Evolutionary conservation across 2,329 filamentous ascomycete species (phyloP).

Genomic region (Clonostachys rhizophaga): DNA sequence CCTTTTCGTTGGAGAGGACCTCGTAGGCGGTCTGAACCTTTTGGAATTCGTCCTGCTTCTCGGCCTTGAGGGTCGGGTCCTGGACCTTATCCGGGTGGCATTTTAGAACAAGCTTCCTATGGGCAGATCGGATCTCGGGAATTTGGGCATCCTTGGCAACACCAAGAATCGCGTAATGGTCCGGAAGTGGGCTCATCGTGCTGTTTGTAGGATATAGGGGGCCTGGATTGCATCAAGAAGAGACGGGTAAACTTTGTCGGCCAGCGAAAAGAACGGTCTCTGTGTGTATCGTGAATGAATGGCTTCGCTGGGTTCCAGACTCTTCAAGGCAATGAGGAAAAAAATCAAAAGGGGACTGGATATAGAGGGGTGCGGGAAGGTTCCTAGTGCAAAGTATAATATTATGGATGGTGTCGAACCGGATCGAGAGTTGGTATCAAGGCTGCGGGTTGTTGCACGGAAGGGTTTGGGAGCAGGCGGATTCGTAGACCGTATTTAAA

Average conservation of each 20-base stretch:
- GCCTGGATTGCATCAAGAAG: background rate
- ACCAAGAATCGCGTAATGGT: slow-evolving; percentile 77
- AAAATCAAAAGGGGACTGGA: background rate
- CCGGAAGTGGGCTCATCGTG: slow-evolving; percentile 49
- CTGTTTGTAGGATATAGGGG: background rate
- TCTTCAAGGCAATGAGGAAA: background rate
- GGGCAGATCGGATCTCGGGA: slow-evolving; percentile 69
- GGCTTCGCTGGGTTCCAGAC: background rate
- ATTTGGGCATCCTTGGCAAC: slow-evolving; percentile 67
- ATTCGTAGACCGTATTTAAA: slow-evolving; percentile 5
- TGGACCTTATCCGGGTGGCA: slow-evolving; percentile 91
- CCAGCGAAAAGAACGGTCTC: background rate
- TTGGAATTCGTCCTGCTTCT: slow-evolving; percentile 85
- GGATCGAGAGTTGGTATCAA: no score
- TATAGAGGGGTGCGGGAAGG: background rate
- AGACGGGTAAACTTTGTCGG: background rate
- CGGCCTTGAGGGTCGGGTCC: slow-evolving; percentile 68
- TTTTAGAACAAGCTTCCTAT: slow-evolving; percentile 82
- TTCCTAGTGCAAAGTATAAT: no score
- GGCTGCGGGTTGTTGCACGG: background rate
- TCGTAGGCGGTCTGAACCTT: slow-evolving; percentile 92
- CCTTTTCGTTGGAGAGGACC: slow-evolving; percentile 72
- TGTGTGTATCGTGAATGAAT: background rate
- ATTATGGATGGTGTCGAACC: no score
- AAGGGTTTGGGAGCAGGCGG: background rate